These are phyloP conservation scores for Cladosporium sp. DNA, from an alignment of 2,329 filamentous ascomycete species.

Conservation along the genomic window DNA sequence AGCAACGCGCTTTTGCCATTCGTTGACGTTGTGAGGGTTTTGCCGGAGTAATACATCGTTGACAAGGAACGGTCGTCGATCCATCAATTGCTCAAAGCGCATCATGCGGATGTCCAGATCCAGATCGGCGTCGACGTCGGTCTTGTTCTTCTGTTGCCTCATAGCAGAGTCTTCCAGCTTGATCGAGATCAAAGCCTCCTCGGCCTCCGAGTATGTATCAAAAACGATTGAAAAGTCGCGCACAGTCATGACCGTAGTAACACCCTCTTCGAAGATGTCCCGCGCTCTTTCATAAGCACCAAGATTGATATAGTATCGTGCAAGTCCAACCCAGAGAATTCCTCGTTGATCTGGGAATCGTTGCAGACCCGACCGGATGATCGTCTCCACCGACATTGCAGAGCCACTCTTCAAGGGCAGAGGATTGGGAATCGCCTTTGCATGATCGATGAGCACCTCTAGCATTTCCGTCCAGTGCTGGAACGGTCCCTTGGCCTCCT, in stretches of 20 bases:
- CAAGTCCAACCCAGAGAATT: conserved; percentile 90
- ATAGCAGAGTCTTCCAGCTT: conserved; percentile 83
- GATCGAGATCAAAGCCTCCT: conserved; percentile 88
- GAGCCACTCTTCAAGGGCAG: conserved; percentile 76
- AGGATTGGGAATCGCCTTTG: conserved; percentile 54
- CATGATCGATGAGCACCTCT: conserved; percentile 86
- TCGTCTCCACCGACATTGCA: conserved; percentile 85
- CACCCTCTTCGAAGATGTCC: conserved; percentile 92
- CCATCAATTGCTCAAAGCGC: conserved; percentile 97
- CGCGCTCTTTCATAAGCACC: conserved; percentile 90
- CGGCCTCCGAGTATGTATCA: conserved; percentile 93
- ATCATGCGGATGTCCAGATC: conserved; percentile 97
- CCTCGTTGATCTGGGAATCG: conserved; percentile 92
- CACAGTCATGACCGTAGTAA: conserved; percentile 98
- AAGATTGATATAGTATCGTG: conserved; percentile 93
- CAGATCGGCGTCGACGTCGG: conserved; percentile 82
- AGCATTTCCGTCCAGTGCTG: conserved; percentile 98
- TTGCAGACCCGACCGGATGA: conserved; percentile 86
- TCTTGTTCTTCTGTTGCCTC: conserved; percentile 71
- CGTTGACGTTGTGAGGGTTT: conserved; percentile 91
- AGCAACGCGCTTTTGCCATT: conserved; percentile 96
- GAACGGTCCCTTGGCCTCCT: conserved; percentile 90
- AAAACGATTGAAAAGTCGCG: conserved; percentile 96
- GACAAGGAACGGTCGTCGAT: conserved; percentile 87
- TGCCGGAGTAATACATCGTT: conserved; percentile 95